A percentile compares a stretch with the other conserved stretches of the same genome.
phyloP scores from a whole-genome alignment of 2,329 filamentous ascomycete species.

The Tricladium varicosporioides region DNA sequence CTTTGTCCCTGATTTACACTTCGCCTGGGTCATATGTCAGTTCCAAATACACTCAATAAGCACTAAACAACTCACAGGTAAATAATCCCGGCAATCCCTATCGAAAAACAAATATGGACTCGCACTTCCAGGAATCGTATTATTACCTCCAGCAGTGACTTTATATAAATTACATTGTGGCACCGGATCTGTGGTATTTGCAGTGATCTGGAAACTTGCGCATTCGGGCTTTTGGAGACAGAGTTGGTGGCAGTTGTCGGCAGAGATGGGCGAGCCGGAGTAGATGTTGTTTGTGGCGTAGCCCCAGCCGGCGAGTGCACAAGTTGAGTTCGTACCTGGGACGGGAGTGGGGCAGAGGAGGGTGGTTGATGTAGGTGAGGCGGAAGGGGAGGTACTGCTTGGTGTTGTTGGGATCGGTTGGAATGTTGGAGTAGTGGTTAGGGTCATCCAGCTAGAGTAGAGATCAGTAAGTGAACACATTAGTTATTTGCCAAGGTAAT shows the following conservation, averaged over 20 bases:
- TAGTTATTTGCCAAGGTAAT: too few species aligned
- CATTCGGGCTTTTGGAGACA: constrained; percentile 16
- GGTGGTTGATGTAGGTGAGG: background rate
- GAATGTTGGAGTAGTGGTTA: too few species aligned
- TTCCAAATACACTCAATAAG: too few species aligned
- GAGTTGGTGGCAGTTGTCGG: constrained; percentile 16
- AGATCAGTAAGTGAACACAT: too few species aligned
- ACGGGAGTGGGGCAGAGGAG: constrained; percentile 4
- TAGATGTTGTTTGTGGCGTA: constrained; percentile 21
- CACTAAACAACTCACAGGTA: constrained; percentile 10
- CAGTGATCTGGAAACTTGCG: constrained; percentile 16
- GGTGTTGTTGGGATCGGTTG: too few species aligned
- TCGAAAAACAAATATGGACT: constrained; percentile 19
- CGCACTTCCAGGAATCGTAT: constrained; percentile 8
- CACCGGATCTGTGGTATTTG: constrained; percentile 5
- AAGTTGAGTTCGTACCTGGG: constrained; percentile 5
- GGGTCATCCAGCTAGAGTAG: too few species aligned
- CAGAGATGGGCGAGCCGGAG: constrained; percentile 6
- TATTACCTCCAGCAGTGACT: constrained; percentile 1
- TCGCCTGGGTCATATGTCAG: too few species aligned
- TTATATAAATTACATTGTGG: constrained; percentile 19
- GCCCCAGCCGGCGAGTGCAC: constrained; percentile 17
- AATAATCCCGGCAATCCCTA: constrained; percentile 13
- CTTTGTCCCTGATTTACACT: too few species aligned
- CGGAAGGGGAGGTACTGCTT: too few species aligned